Evolutionary conservation across 768 basidiomycete species (phyloP).

Genomic region (Polyporus arcularius): DNA sequence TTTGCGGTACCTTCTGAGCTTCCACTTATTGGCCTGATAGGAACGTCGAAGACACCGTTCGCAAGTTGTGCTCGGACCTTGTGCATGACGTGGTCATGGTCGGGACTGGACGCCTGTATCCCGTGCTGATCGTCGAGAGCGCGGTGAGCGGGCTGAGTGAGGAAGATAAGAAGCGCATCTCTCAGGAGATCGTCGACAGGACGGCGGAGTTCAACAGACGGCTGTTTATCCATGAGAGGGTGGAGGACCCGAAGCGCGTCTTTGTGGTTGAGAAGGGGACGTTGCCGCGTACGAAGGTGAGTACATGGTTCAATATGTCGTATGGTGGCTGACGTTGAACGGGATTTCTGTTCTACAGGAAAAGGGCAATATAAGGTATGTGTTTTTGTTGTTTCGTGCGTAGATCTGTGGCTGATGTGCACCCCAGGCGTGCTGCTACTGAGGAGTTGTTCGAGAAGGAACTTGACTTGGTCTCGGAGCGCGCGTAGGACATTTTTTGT

Average conservation of each 20-base stretch:
- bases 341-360: background rate
- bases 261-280: constrained; percentile 10
- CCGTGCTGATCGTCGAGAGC: constrained; percentile 5
- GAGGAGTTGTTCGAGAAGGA: background rate
- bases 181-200: background rate
- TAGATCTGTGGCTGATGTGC: background rate
- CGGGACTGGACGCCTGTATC: background rate
- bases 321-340: background rate
- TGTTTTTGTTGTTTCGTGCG: background rate
- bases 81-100: constrained; percentile 7
- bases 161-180: background rate
- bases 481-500: background rate
- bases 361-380: background rate
- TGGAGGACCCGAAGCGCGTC: constrained; percentile 3
- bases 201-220: background rate
- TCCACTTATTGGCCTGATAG: background rate
- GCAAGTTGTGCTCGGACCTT: background rate
- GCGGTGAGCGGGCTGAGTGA: background rate
- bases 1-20: too few species aligned
- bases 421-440: background rate
- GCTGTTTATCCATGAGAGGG: constrained; percentile 1
- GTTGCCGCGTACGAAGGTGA: constrained; percentile 2
- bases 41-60: constrained; percentile 2
- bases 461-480: background rate
- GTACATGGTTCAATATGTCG: background rate